Evolutionary conservation across 768 basidiomycete genomes (phyloP).

Genomic region (Suillus luteus): DNA sequence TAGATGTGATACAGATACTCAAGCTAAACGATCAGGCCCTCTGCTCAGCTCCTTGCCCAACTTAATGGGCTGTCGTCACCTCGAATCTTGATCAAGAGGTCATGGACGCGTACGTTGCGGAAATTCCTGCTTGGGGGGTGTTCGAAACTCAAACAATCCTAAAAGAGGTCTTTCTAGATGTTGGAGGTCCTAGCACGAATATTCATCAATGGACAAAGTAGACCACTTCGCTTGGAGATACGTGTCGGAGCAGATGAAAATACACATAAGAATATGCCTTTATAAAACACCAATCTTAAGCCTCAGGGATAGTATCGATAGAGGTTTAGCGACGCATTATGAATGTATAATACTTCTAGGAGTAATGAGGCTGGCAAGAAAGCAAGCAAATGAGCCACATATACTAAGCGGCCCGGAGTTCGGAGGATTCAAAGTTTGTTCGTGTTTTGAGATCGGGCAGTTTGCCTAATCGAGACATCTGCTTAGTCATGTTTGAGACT

Average conservation of each 20-base stretch:
- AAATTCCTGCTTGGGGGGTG: background rate
- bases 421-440: slow-evolving; percentile 1
- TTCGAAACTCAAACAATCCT: background rate
- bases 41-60: background rate
- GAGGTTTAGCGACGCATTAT: background rate
- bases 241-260: background rate
- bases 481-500: slow-evolving; percentile 1
- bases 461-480: background rate
- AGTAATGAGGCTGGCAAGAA: background rate
- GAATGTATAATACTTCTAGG: background rate
- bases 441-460: slow-evolving; percentile 5
- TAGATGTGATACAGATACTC: background rate
- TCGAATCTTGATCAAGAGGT: background rate
- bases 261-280: background rate
- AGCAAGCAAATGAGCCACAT: background rate
- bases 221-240: background rate
- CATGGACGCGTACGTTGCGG: background rate
- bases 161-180: background rate
- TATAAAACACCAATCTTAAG: background rate
- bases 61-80: background rate
- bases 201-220: background rate
- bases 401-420: no score
- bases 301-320: background rate
- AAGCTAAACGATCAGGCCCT: background rate
- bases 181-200: background rate